These are phyloP conservation scores for Trichophyton mentagrophytes DNA, from an alignment of 2,329 filamentous ascomycete genomes.

Conservation along the genomic window DNA sequence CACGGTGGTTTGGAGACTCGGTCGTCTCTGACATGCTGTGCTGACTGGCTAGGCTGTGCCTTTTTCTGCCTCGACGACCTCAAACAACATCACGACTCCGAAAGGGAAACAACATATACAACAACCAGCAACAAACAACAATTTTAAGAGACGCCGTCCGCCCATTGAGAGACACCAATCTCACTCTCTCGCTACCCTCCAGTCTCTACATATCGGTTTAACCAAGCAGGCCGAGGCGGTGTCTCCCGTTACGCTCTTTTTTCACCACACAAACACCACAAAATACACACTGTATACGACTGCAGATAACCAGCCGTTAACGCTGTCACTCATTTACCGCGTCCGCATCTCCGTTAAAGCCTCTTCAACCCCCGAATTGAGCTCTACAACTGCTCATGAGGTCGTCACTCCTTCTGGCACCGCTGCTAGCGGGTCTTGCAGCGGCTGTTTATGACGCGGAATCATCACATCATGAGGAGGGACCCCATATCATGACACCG, in stretches of 20 bases:
- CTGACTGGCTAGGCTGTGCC: neutral
- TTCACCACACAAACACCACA: too few relatives aligned
- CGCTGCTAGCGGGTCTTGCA: neutral
- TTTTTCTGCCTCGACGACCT: neutral
- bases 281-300: neutral
- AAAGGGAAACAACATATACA: neutral
- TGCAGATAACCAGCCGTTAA: too few relatives aligned
- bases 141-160: too few relatives aligned
- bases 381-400: neutral
- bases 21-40: neutral
- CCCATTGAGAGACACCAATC: too few relatives aligned
- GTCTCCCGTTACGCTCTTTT: too few relatives aligned
- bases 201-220: too few relatives aligned
- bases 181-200: too few relatives aligned
- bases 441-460: neutral
- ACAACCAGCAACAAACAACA: neutral
- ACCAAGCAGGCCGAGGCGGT: too few relatives aligned
- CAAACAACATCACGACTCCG: neutral
- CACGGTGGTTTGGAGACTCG: neutral
- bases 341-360: neutral
- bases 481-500: neutral
- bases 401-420: neutral
- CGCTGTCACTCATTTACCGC: neutral
- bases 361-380: neutral
- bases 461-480: conserved; percentile 1